phyloP scores from a whole-genome alignment of 2,329 filamentous ascomycete genomes.

The Zasmidium citrigriseum region DNA sequence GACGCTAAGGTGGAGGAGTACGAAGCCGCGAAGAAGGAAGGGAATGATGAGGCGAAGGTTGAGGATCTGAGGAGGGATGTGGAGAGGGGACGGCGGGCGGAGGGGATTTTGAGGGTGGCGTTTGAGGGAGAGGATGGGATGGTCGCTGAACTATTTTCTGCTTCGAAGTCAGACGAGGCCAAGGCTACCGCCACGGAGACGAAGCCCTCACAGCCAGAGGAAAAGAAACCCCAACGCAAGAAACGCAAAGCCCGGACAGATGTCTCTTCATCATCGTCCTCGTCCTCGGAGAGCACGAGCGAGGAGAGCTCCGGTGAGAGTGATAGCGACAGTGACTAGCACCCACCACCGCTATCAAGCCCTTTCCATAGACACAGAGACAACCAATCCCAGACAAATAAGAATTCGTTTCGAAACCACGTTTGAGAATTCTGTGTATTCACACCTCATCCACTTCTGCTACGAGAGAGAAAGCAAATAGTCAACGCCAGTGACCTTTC shows the following conservation, averaged over 20 bases:
- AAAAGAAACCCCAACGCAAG: slow-evolving; percentile 14
- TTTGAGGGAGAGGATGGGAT: neutral
- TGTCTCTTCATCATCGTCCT: slow-evolving; percentile 14
- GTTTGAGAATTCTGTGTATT: too few relatives aligned
- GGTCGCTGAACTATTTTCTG: neutral
- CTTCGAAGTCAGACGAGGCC: neutral
- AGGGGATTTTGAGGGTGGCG: slow-evolving; percentile 18
- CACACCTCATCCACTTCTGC: too few relatives aligned
- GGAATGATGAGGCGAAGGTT: slow-evolving; percentile 33
- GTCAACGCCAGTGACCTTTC: too few relatives aligned
- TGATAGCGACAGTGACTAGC: slow-evolving; percentile 17
- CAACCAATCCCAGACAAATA: too few relatives aligned
- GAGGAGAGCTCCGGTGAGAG: slow-evolving; percentile 12
- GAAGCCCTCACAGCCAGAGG: slow-evolving; percentile 12
- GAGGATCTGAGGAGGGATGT: slow-evolving; percentile 37
- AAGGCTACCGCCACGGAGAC: neutral
- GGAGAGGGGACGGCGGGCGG: slow-evolving; percentile 26
- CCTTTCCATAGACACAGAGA: too few relatives aligned
- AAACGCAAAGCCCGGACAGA: slow-evolving; percentile 37
- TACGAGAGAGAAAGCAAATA: too few relatives aligned
- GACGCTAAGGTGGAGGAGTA: slow-evolving; percentile 32
- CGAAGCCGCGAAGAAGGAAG: slow-evolving; percentile 33
- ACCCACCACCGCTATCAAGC: too few relatives aligned
- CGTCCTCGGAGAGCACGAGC: slow-evolving; percentile 24
- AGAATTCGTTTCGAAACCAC: too few relatives aligned